phyloP scores from a whole-genome alignment of 1,139 yeast genomes.

The Martiniozyma asiatica region DNA sequence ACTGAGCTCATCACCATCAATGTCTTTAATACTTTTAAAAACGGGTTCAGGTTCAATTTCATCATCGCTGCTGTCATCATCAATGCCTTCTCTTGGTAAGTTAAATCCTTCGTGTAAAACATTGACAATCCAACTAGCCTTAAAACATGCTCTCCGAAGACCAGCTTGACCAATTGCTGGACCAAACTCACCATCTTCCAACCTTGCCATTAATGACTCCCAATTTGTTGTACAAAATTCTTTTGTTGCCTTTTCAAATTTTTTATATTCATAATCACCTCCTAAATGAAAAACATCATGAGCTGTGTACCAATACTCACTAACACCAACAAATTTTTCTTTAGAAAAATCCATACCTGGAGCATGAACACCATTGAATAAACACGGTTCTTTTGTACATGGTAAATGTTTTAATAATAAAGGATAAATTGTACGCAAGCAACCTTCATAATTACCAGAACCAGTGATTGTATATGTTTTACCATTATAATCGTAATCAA shows the following conservation, averaged over 20 bases:
- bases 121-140: constrained; percentile 73
- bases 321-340: constrained; percentile 66
- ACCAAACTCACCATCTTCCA: constrained; percentile 40
- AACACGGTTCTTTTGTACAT: constrained; percentile 60
- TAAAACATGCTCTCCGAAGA: constrained; percentile 61
- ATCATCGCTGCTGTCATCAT: constrained; percentile 22
- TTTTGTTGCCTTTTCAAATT: constrained; percentile 46
- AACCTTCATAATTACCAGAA: constrained; percentile 56
- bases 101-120: constrained; percentile 71
- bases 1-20: constrained; percentile 60
- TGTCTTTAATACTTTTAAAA: constrained; percentile 51
- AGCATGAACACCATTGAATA: constrained; percentile 73
- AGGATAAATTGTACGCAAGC: constrained; percentile 60
- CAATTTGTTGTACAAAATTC: constrained; percentile 59
- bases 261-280: constrained; percentile 57
- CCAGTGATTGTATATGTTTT: constrained; percentile 43
- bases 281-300: constrained; percentile 70
- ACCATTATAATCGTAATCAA: constrained; percentile 34
- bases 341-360: constrained; percentile 59
- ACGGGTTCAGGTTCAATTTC: constrained; percentile 20
- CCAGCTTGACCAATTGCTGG: constrained; percentile 32
- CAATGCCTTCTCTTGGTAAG: constrained; percentile 52
- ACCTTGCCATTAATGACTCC: constrained; percentile 37
- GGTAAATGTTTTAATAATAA: constrained; percentile 59
- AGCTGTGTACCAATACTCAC: constrained; percentile 82